Conservation (phyloP, 2,329 filamentous ascomycete genomes). For the Penicillium sp. region DNA sequence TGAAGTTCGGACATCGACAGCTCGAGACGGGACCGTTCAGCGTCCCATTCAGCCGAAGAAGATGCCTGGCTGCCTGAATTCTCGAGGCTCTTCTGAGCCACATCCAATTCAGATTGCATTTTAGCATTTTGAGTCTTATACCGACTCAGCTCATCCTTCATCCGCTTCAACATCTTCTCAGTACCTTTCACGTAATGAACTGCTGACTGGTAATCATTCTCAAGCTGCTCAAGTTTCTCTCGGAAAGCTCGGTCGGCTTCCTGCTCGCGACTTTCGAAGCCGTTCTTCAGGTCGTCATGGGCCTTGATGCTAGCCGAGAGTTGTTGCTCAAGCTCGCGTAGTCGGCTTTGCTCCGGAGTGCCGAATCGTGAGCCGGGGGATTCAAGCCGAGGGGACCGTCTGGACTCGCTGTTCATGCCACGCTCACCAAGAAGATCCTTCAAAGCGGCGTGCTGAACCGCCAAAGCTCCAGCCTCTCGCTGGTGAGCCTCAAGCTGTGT, state of each 20-base stretch:
- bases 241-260: constrained; percentile 83
- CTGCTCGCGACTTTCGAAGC: constrained; percentile 68
- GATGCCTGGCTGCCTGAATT: constrained; percentile 31
- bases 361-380: constrained; percentile 66
- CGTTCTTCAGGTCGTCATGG: constrained; percentile 74
- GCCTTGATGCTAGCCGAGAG: constrained; percentile 66
- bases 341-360: constrained; percentile 67
- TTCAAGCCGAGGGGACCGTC: constrained; percentile 62
- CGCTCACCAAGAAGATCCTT: constrained; percentile 88
- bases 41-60: constrained; percentile 59
- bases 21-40: constrained; percentile 60
- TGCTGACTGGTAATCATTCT: constrained; percentile 94
- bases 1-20: constrained; percentile 62
- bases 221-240: constrained; percentile 84
- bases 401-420: constrained; percentile 64
- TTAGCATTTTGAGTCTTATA: constrained; percentile 80
- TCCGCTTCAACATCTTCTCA: constrained; percentile 97
- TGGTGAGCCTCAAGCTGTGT: constrained; percentile 76
- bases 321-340: constrained; percentile 81
- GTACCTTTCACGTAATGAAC: constrained; percentile 97
- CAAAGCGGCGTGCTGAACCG: constrained; percentile 82
- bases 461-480: constrained; percentile 85
- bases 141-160: constrained; percentile 91
- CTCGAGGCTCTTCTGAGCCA: constrained; percentile 49
- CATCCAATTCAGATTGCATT: constrained; percentile 71